phyloP scores from a whole-genome alignment of 2,329 filamentous ascomycete species.

The Colletotrichum chlorophyti region DNA sequence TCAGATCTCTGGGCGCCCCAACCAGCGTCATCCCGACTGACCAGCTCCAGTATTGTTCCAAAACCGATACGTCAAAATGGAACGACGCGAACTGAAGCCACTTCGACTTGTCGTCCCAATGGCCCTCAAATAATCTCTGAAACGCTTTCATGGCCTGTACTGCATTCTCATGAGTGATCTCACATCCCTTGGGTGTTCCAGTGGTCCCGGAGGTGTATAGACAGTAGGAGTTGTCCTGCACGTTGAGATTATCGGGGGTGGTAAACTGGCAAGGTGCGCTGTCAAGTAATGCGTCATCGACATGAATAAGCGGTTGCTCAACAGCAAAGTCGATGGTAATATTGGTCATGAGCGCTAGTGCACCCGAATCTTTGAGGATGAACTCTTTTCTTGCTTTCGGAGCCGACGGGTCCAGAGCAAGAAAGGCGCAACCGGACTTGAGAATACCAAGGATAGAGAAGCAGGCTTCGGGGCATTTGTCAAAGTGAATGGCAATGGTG shows the following conservation, averaged over 20 bases:
- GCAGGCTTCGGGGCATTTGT: constrained; percentile 85
- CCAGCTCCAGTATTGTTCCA: constrained; percentile 97
- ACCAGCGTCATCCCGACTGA: constrained; percentile 86
- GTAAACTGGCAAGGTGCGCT: constrained; percentile 32
- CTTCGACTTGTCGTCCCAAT: constrained; percentile 76
- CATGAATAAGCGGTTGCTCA: constrained; percentile 39
- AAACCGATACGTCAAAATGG: constrained; percentile 91
- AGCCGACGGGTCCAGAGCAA: constrained; percentile 79
- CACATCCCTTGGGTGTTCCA: constrained; percentile 84
- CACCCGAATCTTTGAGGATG: constrained; percentile 76
- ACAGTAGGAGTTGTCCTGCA: constrained; percentile 75
- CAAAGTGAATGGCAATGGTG: constrained; percentile 80
- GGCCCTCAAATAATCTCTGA: constrained; percentile 75
- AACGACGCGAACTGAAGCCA: constrained; percentile 95
- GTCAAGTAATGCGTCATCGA: constrained; percentile 40
- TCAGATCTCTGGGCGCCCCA: constrained; percentile 80
- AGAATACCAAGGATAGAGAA: constrained; percentile 83
- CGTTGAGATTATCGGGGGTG: constrained; percentile 31
- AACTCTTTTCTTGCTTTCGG: constrained; percentile 78
- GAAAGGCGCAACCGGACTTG: constrained; percentile 82
- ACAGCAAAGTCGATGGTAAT: constrained; percentile 40
- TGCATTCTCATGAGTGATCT: constrained; percentile 87
- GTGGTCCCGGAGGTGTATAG: constrained; percentile 90
- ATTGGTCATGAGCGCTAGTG: constrained; percentile 68
- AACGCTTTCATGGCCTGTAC: constrained; percentile 92